Conservation (phyloP, 176 grass and related monocot genomes). For the Oryza glumipatula region DNA sequence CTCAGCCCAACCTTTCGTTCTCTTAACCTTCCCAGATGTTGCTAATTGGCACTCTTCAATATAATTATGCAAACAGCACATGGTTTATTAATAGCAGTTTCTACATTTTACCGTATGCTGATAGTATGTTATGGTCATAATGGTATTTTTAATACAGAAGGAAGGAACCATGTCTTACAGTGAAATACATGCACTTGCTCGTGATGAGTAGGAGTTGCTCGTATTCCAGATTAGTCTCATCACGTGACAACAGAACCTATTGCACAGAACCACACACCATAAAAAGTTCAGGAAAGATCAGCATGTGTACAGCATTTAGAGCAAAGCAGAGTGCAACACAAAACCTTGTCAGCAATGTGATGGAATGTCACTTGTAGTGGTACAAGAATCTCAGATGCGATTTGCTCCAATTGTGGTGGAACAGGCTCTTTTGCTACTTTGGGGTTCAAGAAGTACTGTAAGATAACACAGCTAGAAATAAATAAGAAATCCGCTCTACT, state of each 20-base stretch:
- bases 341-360: constrained; percentile 79
- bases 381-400: constrained; percentile 83
- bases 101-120: not conserved
- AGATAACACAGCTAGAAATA: constrained; percentile 32
- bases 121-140: not conserved
- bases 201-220: constrained; percentile 81
- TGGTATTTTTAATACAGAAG: constrained; percentile 22
- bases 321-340: constrained; percentile 18
- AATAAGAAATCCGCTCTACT: not conserved
- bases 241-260: constrained; percentile 61
- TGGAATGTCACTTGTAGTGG: constrained; percentile 84
- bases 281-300: not conserved
- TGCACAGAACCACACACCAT: constrained; percentile 37
- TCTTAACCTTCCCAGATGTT: constrained; percentile 14
- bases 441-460: constrained; percentile 93
- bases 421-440: constrained; percentile 82
- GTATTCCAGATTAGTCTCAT: constrained; percentile 52
- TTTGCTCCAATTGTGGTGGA: constrained; percentile 79
- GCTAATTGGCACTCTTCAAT: not conserved
- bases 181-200: constrained; percentile 94
- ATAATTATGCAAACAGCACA: not conserved
- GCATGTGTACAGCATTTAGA: constrained; percentile 14
- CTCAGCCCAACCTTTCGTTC: not conserved
- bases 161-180: constrained; percentile 53
- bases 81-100: not conserved